These are phyloP conservation scores for Crucibulum parvulum DNA, from an alignment of 1,284 basidiomycete genomes.

Conservation along the genomic window DNA sequence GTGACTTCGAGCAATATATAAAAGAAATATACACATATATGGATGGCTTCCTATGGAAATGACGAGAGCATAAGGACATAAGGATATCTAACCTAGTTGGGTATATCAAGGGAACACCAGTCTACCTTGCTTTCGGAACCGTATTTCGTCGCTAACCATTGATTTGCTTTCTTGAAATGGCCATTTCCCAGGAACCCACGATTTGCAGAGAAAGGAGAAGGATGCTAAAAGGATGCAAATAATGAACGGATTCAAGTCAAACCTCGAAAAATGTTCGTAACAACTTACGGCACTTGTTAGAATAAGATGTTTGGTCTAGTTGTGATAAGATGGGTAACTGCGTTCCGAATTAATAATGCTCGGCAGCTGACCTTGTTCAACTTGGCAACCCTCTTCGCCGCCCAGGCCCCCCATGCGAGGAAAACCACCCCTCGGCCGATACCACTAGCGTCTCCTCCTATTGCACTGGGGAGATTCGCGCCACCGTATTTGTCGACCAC, in stretches of 20 bases:
- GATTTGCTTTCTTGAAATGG: slow-evolving; percentile 89
- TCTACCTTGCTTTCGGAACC: slow-evolving; percentile 76
- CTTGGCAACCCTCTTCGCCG: slow-evolving; percentile 84
- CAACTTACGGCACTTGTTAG: slow-evolving; percentile 77
- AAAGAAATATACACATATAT: neutral
- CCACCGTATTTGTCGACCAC: slow-evolving; percentile 81
- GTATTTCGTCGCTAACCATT: slow-evolving; percentile 82
- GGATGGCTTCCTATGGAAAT: neutral
- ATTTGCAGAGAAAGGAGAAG: slow-evolving; percentile 82
- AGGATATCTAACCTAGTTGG: slow-evolving; percentile 4
- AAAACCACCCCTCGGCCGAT: slow-evolving; percentile 82
- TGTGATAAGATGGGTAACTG: slow-evolving; percentile 7
- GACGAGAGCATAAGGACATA: neutral
- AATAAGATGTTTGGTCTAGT: slow-evolving; percentile 85
- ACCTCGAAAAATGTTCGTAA: neutral
- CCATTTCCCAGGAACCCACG: slow-evolving; percentile 91
- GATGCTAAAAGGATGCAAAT: slow-evolving; percentile 59
- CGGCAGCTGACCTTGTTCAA: slow-evolving; percentile 69
- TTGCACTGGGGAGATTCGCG: slow-evolving; percentile 61
- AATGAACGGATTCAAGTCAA: neutral
- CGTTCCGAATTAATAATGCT: neutral
- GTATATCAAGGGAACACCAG: slow-evolving; percentile 66
- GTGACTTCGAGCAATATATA: too few relatives aligned
- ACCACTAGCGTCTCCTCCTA: slow-evolving; percentile 47
- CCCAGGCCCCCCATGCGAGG: slow-evolving; percentile 91